Base-by-base conservation (phyloP, 2,329 filamentous ascomycete genomes). In the Akanthomyces dipterigenus region DNA sequence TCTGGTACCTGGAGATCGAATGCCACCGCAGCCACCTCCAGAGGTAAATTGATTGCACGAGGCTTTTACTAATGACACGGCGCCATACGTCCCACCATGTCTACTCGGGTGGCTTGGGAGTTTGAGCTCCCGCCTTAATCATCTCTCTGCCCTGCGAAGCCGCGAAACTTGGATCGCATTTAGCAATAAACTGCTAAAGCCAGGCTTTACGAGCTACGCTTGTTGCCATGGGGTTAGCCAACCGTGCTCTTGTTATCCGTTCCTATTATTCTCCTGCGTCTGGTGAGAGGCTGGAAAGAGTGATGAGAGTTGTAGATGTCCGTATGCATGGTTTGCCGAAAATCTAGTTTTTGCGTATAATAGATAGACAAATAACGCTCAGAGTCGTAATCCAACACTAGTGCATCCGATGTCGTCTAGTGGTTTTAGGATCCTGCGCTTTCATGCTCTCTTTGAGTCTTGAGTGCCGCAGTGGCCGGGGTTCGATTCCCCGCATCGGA, bases 401-500 rank as follows among this genome's bases (percentile, higher is more conserved):
- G 46, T 42, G 48, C 38, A 60, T 60, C 57, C 57, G 57, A 60
- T 60, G 48, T 60, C 31, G 57, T 60, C 48, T 53, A 60, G 36
- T 28, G 57, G 57, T 53, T 34, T 34, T 60, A 60, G 57, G 48
- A 60, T 60, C 40, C 49, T 60, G 40, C 57, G 57, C 57, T 60
- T 60, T 60, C 57, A 60, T 51, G 8, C 7, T 34, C 31, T 34
- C 6, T 8, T 9, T 22, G 11, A 34, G 31, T 34, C 12, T 36
- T 53, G 57, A 53, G 48, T 49, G 55, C 57, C 57, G 57, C 40
- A 60, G 49, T 51, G 57, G 48, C 36, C 57, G 57, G 57, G 57
- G 57, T 60, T 60, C 57, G 24, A 60, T 60, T 54, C 57, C 57
- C 57, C 57, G 57, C 48, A 60, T 60, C 57, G 57, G 57, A 60